phyloP scores from a whole-genome alignment of 192 early-diverging fungal species.

The Backusella sp. region DNA sequence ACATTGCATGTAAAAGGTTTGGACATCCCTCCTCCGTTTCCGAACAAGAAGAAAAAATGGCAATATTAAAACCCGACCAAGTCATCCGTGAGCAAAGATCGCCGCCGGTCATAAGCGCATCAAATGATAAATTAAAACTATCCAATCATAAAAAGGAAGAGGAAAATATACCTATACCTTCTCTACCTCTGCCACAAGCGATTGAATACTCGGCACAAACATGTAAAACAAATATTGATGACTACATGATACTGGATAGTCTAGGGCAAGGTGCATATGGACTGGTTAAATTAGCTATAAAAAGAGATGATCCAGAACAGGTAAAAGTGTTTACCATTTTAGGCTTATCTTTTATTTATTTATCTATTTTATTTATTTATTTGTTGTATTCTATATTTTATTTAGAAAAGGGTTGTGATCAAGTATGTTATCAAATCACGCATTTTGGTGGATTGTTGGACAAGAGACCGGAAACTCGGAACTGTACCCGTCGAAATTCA shows the following conservation, averaged over 20 bases:
- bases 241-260: conserved; percentile 58
- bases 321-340: conserved; percentile 26
- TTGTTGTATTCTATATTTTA: conserved; percentile 3
- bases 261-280: conserved; percentile 78
- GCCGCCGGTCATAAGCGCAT: background rate
- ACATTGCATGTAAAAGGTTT: conserved; percentile 33
- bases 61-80: background rate
- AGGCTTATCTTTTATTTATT: conserved; percentile 25
- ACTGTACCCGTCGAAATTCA: conserved; percentile 77
- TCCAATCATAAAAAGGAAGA: background rate
- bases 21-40: conserved; percentile 15
- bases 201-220: conserved; percentile 48
- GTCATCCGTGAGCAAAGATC: background rate
- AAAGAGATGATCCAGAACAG: conserved; percentile 45
- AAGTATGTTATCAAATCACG: conserved; percentile 73
- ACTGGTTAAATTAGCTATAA: conserved; percentile 58
- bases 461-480: conserved; percentile 59
- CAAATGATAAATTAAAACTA: background rate
- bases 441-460: conserved; percentile 68
- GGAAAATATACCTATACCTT: background rate
- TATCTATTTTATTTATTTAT: background rate
- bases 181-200: background rate
- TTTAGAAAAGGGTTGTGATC: conserved; percentile 54
- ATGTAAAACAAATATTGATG: conserved; percentile 41
- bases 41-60: background rate